Evolutionary conservation across 257 asterid species (phyloP).

Genomic region (Paraleonurus japonicus): DNA sequence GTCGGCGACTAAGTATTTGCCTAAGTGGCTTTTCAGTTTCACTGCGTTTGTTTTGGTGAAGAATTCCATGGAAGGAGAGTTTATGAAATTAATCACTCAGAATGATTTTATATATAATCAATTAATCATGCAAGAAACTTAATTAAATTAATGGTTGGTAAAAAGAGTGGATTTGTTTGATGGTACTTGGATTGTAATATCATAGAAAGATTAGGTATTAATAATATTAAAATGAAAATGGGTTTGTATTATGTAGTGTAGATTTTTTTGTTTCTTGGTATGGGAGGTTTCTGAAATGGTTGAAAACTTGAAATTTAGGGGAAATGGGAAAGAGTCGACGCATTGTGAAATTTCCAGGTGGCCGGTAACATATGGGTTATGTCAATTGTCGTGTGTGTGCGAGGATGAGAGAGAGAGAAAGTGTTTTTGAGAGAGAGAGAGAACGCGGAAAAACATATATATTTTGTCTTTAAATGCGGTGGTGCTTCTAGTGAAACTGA

Average conservation of each 20-base stretch:
- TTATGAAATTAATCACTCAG: background rate
- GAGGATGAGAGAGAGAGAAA: no score
- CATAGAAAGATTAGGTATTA: background rate
- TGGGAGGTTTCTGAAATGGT: constrained; percentile 18
- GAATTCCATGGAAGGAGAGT: constrained; percentile 48
- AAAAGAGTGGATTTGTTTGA: constrained; percentile 34
- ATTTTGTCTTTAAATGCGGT: no score
- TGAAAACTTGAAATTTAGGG: constrained; percentile 29
- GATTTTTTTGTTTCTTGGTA: constrained; percentile 23
- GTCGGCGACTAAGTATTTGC: constrained; percentile 76
- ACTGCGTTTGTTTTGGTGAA: constrained; percentile 65
- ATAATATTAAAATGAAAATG: background rate
- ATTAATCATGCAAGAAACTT: background rate
- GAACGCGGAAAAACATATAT: no score
- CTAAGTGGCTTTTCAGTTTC: constrained; percentile 60
- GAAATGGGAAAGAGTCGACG: constrained; percentile 29
- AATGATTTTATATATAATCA: background rate
- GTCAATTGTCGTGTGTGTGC: no score
- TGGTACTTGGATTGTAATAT: constrained; percentile 14
- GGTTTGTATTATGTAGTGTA: background rate
- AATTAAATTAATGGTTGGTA: background rate
- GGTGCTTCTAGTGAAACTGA: no score
- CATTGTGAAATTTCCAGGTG: constrained; percentile 35
- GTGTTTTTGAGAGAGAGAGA: no score
- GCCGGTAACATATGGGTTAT: background rate